A percentile compares a stretch with the other conserved stretches of the same genome.
These are phyloP conservation scores for Hypomyces rosellus DNA, from an alignment of 2,329 filamentous ascomycete species.

Conservation along the genomic window DNA sequence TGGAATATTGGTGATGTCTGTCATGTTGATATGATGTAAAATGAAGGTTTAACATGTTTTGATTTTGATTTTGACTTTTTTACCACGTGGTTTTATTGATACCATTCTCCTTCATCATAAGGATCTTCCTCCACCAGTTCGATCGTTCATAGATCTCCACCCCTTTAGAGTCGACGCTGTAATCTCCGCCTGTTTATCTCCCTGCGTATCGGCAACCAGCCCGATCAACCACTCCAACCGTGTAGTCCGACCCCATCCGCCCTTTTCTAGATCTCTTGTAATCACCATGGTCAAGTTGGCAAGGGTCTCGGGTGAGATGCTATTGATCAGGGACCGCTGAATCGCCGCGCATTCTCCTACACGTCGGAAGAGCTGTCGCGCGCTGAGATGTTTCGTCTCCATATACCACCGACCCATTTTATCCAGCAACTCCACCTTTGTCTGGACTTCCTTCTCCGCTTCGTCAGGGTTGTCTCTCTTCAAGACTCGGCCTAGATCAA, in stretches of 20 bases:
- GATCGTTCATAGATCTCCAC: slow-evolving; percentile 20
- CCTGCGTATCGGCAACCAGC: slow-evolving; percentile 19
- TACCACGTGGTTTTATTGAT: background rate
- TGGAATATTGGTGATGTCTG: background rate
- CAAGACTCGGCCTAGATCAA: slow-evolving; percentile 15
- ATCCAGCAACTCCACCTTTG: slow-evolving; percentile 24
- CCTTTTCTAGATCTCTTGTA: slow-evolving; percentile 28
- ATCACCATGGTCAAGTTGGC: slow-evolving; percentile 21
- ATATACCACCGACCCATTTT: slow-evolving; percentile 26
- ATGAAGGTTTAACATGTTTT: background rate
- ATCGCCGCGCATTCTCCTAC: slow-evolving; percentile 21
- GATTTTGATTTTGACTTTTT: background rate
- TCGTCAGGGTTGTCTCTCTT: background rate
- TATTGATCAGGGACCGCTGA: slow-evolving; percentile 18
- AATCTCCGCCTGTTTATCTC: slow-evolving; percentile 15
- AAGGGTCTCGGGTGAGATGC: slow-evolving; percentile 22
- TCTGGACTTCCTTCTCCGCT: slow-evolving; percentile 11
- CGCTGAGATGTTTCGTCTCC: slow-evolving; percentile 20
- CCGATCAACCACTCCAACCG: slow-evolving; percentile 26
- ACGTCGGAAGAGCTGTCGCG: slow-evolving; percentile 25
- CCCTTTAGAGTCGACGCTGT: slow-evolving; percentile 14
- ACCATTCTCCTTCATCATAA: background rate
- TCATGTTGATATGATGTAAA: background rate
- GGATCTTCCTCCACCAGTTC: background rate
- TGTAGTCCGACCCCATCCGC: slow-evolving; percentile 24